Evolutionary conservation across 345 rosid genomes (phyloP), one percentile per base, ranked within the genome.

Genomic region (Syzygium aqueum): DNA sequence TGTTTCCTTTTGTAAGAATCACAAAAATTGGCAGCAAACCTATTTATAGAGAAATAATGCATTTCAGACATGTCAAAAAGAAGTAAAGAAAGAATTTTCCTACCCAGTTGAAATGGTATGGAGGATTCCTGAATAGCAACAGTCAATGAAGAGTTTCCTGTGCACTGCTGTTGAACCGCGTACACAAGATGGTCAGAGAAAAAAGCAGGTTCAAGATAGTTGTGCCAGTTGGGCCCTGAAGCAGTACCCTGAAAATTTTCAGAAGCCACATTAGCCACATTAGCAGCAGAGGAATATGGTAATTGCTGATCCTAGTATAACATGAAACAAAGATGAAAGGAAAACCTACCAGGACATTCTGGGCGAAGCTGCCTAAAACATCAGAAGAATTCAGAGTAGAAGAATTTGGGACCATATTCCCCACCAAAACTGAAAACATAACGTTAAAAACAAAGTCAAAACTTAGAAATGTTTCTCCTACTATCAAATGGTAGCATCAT

Each of bases 231-330:
- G 51, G 95, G 87, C 87, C 80, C 43, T n/a, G 90, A 67, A 57
- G 90, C 59, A 91, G 99, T 88, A 63, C 99, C 99, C 99, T 98
- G 97, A 87, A 91, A 88, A 73, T 88, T 89, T 89, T 77, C 51
- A 67, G 86, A 37, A 90, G 57, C 28, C 21, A 49, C 30, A 9
- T 43, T 28, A 82, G 53, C 85, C 21, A 12, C 53, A 15, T 50
- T 28, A n/a, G 57, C 43, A 51, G 57, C 43, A 28, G 40, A 84
- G 8, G 52, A 33, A 73, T 33, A 56, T 33, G 86, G 33, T 65
- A 86, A 51, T 52, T 63, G 25, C 53, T 37, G 33, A 73, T 61
- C 54, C 51, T 19, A 50, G 86, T 86, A 77, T 49, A 84, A 43
- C 25, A 51, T 51, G 28, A 67, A 53, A 73, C 17, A 80, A 53